Conservation (phyloP, 2,329 filamentous ascomycete species). For the Fusarium globosum region DNA sequence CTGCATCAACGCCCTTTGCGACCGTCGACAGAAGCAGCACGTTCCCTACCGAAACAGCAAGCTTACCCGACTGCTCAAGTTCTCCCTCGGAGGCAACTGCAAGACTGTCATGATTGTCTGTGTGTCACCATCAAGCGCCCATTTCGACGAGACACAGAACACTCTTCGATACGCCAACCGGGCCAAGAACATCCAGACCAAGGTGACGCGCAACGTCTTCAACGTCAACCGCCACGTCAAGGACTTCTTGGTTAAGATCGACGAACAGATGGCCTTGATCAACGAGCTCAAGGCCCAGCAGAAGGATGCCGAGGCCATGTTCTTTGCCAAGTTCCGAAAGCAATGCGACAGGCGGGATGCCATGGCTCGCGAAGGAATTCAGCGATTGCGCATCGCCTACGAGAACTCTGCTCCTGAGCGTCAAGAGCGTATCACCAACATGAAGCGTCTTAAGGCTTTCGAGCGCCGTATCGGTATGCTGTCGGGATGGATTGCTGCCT, state of each 20-base stretch:
- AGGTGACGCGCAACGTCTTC: constrained; percentile 98
- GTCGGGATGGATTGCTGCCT: constrained; percentile 93
- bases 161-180: constrained; percentile 96
- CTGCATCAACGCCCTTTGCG: constrained; percentile 98
- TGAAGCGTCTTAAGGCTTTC: constrained; percentile 84
- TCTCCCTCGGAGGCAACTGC: constrained; percentile 97
- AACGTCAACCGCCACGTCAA: constrained; percentile 99
- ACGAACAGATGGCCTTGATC: constrained; percentile 97
- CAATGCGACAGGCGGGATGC: constrained; percentile 85
- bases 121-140: constrained; percentile 93
- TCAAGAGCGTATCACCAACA: constrained; percentile 79
- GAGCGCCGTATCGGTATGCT: constrained; percentile 87
- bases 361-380: constrained; percentile 80
- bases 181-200: constrained; percentile 99
- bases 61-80: constrained; percentile 93
- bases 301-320: constrained; percentile 84
- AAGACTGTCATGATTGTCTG: constrained; percentile 99
- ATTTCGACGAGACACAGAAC: constrained; percentile 98
- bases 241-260: constrained; percentile 98
- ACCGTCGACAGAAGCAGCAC: constrained; percentile 89
- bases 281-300: constrained; percentile 95
- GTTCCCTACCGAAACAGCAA: constrained; percentile 98
- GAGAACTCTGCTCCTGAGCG: constrained; percentile 83
- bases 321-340: constrained; percentile 91
- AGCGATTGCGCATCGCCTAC: constrained; percentile 83